Conservation (phyloP, 2,329 filamentous ascomycete species). For the Aspergillus caelatus region DNA sequence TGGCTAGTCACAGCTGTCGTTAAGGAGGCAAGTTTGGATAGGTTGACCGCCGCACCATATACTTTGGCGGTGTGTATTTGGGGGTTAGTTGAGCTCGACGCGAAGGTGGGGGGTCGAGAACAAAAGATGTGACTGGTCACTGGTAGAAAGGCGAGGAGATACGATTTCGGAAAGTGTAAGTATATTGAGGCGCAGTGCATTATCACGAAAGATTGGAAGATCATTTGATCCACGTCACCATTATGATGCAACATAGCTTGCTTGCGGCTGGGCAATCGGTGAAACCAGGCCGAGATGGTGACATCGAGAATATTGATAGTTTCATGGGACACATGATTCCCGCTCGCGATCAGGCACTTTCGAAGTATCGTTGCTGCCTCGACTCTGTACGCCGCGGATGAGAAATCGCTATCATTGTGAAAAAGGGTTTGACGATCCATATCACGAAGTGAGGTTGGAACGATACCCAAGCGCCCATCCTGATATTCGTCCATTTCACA, state of each 20-base stretch:
- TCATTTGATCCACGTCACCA: slow-evolving; percentile 7
- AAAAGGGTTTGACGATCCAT: neutral
- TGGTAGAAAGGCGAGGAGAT: slow-evolving; percentile 8
- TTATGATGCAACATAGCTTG: neutral
- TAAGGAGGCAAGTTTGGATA: slow-evolving; percentile 8
- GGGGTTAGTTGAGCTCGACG: neutral
- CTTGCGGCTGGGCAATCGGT: slow-evolving; percentile 1
- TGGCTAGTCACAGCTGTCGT: slow-evolving; percentile 2
- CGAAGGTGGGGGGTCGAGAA: neutral
- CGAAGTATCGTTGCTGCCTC: slow-evolving; percentile 11
- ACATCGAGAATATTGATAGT: neutral
- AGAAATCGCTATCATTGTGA: slow-evolving; percentile 6
- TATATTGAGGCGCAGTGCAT: slow-evolving; percentile 15
- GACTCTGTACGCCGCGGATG: slow-evolving; percentile 6
- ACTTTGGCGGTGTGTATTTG: slow-evolving; percentile 8
- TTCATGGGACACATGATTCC: neutral
- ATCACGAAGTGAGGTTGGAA: neutral
- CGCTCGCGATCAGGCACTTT: slow-evolving; percentile 7
- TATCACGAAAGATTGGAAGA: slow-evolving; percentile 12
- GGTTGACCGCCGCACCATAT: neutral
- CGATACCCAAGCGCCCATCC: neutral
- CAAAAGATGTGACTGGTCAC: slow-evolving; percentile 6
- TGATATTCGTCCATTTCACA: slow-evolving; percentile 7
- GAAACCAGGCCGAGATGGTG: slow-evolving; percentile 8
- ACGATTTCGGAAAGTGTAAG: slow-evolving; percentile 11